Conservation (phyloP, 2,329 filamentous ascomycete genomes). For the Hypoxylon sp. region DNA sequence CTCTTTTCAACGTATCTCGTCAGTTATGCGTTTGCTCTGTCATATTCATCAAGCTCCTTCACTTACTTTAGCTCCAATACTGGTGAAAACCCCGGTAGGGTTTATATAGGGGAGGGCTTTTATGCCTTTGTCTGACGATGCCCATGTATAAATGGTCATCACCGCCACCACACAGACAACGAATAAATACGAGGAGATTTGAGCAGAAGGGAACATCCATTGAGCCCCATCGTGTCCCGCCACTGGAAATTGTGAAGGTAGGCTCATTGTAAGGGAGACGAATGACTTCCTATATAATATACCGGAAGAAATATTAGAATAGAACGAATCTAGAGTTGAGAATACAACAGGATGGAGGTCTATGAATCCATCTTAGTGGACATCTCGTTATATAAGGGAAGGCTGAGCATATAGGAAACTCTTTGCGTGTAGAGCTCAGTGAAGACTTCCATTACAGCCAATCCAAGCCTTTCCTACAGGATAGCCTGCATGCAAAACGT, state of each 20-base stretch:
- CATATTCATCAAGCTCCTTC: not conserved
- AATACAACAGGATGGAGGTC: not conserved
- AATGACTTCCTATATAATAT: not conserved
- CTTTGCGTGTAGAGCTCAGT: not conserved
- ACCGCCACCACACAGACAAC: constrained; percentile 6
- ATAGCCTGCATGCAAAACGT: not conserved
- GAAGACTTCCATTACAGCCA: not conserved
- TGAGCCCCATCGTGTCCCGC: constrained; percentile 5
- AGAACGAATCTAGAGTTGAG: not conserved
- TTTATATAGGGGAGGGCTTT: constrained; percentile 24
- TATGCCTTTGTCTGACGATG: not conserved
- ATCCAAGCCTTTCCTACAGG: not conserved
- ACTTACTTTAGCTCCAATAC: constrained; percentile 36
- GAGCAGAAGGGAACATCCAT: constrained; percentile 2
- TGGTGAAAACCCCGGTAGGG: constrained; percentile 31
- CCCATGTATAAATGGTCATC: constrained; percentile 14
- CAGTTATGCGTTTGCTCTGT: not conserved
- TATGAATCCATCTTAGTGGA: not conserved
- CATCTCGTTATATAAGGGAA: not conserved
- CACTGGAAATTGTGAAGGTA: constrained; percentile 10
- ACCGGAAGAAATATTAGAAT: not conserved
- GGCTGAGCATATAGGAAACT: not conserved
- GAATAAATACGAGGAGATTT: constrained; percentile 12
- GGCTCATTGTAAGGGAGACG: constrained; percentile 11
- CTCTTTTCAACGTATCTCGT: constrained; percentile 5